These are phyloP conservation scores for Nakazawaea anatomiae DNA, from an alignment of 805 yeast species.

Conservation along the genomic window DNA sequence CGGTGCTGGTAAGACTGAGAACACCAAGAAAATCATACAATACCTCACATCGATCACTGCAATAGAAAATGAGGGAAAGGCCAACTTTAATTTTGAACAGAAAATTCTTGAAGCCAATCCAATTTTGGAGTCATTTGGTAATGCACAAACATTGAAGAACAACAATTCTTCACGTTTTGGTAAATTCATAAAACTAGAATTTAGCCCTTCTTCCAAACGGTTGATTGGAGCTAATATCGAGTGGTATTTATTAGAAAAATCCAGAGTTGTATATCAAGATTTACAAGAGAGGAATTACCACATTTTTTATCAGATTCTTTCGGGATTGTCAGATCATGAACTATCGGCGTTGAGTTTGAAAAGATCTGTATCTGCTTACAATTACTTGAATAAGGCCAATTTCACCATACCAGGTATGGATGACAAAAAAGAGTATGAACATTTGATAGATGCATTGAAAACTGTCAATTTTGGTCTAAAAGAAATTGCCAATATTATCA, in stretches of 20 bases:
- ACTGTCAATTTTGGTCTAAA: conserved; percentile 61
- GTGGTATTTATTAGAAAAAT: conserved; percentile 90
- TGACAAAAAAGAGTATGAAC: conserved; percentile 63
- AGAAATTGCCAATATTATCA: conserved; percentile 56
- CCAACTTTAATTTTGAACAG: conserved; percentile 56
- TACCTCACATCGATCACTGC: conserved; percentile 76
- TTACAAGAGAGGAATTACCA: conserved; percentile 85
- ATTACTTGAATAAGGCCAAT: conserved; percentile 54
- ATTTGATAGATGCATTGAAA: conserved; percentile 59
- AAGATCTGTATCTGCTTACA: conserved; percentile 35
- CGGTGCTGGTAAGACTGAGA: conserved; percentile 99
- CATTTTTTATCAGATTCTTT: conserved; percentile 79
- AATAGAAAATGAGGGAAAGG: conserved; percentile 17
- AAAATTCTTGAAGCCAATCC: conserved; percentile 94
- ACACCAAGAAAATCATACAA: conserved; percentile 90
- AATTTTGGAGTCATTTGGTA: conserved; percentile 92
- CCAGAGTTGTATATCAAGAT: conserved; percentile 80
- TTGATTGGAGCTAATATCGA: conserved; percentile 89
- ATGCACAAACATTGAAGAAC: conserved; percentile 91
- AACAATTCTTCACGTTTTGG: conserved; percentile 96
- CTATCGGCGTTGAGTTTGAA: conserved; percentile 41
- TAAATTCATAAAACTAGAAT: conserved; percentile 85
- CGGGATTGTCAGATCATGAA: conserved; percentile 53
- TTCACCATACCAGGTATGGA: conserved; percentile 62
- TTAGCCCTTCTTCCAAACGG: conserved; percentile 47